Base-by-base conservation (phyloP, 495 filamentous ascomycete species). In the Talaromyces ruber region DNA sequence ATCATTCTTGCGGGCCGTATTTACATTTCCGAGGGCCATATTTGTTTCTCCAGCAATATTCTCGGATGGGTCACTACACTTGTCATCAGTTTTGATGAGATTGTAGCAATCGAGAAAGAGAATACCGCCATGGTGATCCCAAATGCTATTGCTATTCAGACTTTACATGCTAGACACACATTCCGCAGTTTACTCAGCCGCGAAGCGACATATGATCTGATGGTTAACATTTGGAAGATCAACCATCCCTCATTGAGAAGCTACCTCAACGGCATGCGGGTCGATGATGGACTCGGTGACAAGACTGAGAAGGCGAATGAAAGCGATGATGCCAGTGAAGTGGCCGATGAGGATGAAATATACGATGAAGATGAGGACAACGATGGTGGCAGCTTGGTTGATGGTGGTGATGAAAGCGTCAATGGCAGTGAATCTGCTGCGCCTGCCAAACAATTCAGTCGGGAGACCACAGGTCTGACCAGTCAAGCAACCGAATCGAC, bases 31-130 rank as follows among this genome's bases (percentile, higher is more conserved):
- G 94, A 99, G 74, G 92, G 93, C 4, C 93, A 99, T 66, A 87
- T 99, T 37, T 99, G 94, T 76, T 99, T 99, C 74, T 95, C 92
- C 63, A 98, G 94, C 73, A 99, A 99, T 70, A 99, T 99, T 58
- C 82, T 99, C 37, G 94, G 94, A 37, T 99, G 94, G 94, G 86
- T 95, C 1, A 99, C 95, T 1, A 98, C 92, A 4, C 76, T 98
- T 29, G 93, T 99, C 45, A 96, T 99, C 73, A 94, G 90, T 70
- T 99, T 98, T 71, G 95, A 98, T 69, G 94, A 99, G 71, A 88
- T 99, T 56, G 91, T 98, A 30, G 89, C 92, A 0, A 87, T 99
- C 2, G 94, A 99, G 71, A 99, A 98, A 74, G 92, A 96, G 72
- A 96, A 83, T 64, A 99, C 94, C 0, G 95, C 93, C 4, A 82